Evolutionary conservation across 2,329 filamentous ascomycete species (phyloP).

Genomic region (Sporothrix dimorphospora): DNA sequence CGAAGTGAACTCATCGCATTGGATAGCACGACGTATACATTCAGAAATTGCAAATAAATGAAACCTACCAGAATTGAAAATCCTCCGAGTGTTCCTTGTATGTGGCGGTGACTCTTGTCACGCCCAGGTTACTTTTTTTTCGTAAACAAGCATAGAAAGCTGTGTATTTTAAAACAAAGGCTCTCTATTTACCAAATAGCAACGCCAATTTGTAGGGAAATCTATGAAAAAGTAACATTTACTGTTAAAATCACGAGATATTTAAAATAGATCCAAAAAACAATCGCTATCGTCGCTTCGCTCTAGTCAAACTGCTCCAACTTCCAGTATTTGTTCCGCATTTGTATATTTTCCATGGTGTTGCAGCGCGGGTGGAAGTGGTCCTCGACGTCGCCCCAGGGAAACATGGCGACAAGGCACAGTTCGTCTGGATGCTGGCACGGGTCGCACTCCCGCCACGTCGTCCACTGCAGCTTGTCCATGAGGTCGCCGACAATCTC

Average conservation of each 20-base stretch:
- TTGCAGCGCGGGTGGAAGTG: constrained; percentile 33
- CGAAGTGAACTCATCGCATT: not conserved
- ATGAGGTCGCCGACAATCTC: constrained; percentile 35
- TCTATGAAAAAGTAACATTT: not conserved
- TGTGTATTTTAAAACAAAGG: no score
- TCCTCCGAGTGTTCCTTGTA: no score
- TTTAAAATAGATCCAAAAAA: not conserved
- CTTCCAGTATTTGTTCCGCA: constrained; percentile 24
- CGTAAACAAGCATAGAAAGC: no score
- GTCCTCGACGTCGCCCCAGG: constrained; percentile 40
- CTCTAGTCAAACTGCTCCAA: not conserved
- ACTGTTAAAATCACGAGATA: not conserved
- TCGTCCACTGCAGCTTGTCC: constrained; percentile 41
- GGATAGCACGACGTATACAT: not conserved
- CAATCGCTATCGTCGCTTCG: not conserved
- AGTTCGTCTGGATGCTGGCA: constrained; percentile 41
- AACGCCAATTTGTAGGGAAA: not conserved
- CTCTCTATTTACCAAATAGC: not conserved
- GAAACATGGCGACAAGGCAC: constrained; percentile 47
- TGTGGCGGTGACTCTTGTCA: no score
- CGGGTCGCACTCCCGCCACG: constrained; percentile 42
- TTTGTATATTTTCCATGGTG: not conserved
- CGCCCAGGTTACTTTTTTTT: no score
- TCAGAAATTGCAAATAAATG: not conserved
- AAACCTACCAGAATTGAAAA: not conserved